These are phyloP conservation scores for Saxophila tyrrhenica DNA, from an alignment of 495 filamentous ascomycete species.

Conservation along the genomic window DNA sequence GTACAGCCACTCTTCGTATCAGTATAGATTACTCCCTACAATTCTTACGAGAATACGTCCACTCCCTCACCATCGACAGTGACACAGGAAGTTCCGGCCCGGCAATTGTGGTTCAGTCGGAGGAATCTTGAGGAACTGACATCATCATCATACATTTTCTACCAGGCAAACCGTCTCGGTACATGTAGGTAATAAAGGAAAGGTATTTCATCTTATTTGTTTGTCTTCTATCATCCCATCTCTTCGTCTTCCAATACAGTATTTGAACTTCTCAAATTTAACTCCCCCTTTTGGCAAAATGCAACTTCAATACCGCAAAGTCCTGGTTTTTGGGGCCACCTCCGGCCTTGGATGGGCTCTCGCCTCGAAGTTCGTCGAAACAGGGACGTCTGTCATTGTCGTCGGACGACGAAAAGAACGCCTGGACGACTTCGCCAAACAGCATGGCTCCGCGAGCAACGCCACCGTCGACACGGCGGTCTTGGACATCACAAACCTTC, in stretches of 20 bases:
- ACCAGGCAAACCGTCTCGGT: too few species aligned
- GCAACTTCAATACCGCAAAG: conserved; percentile 45
- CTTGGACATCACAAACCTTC: conserved; percentile 55
- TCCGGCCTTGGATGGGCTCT: conserved; percentile 59
- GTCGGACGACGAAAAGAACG: conserved; percentile 55
- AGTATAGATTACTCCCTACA: too few species aligned
- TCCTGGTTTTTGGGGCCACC: conserved; percentile 61
- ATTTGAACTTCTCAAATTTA: not conserved
- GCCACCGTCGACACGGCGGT: conserved; percentile 41
- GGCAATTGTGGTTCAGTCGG: too few species aligned
- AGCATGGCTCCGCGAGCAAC: conserved; percentile 45
- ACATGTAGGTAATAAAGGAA: too few species aligned
- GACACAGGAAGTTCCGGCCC: too few species aligned
- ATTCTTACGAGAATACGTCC: too few species aligned
- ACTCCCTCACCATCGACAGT: too few species aligned
- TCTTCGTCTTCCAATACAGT: not conserved
- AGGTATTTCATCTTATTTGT: too few species aligned
- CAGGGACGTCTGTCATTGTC: conserved; percentile 49
- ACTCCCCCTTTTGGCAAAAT: conserved; percentile 1
- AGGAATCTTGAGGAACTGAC: too few species aligned
- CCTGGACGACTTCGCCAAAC: conserved; percentile 49
- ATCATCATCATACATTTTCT: too few species aligned
- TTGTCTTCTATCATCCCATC: not conserved
- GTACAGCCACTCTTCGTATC: too few species aligned
- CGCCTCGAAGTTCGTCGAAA: conserved; percentile 49